phyloP scores from a whole-genome alignment of 2,329 filamentous ascomycete species.

The Xenosphaeropsis pyriputrescens region DNA sequence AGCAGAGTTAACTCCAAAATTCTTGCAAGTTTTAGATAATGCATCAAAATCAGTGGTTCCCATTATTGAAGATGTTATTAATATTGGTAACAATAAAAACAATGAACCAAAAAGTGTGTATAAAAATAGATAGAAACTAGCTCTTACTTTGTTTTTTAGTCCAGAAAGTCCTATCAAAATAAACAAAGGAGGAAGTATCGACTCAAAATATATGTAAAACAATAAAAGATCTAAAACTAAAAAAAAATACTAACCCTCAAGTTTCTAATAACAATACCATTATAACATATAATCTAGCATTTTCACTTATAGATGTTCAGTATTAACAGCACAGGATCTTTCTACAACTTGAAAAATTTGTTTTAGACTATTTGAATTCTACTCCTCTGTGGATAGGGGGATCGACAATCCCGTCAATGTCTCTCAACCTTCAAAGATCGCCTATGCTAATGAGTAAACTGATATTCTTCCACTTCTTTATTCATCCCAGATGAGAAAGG shows the following conservation, averaged over 20 bases:
- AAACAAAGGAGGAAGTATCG: conserved; percentile 16
- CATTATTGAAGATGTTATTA: conserved; percentile 17
- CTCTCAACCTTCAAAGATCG: too few species aligned
- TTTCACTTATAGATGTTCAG: conserved; percentile 18
- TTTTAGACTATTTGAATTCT: too few species aligned
- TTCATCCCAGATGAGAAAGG: too few species aligned
- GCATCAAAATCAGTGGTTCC: conserved; percentile 17
- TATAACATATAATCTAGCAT: conserved; percentile 17
- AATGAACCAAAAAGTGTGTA: conserved; percentile 14
- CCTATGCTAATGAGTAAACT: too few species aligned
- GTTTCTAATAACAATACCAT: conserved; percentile 18
- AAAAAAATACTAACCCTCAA: conserved; percentile 14
- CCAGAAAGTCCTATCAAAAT: conserved; percentile 16
- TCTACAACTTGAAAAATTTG: too few species aligned
- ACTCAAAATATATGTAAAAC: conserved; percentile 16
- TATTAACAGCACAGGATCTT: too few species aligned
- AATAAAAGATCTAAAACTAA: conserved; percentile 17
- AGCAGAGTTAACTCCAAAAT: too few species aligned
- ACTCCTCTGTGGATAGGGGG: too few species aligned
- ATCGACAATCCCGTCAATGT: too few species aligned
- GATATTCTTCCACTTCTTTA: too few species aligned
- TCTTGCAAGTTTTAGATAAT: conserved; percentile 16
- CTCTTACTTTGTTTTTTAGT: conserved; percentile 17
- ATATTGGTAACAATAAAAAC: conserved; percentile 17
- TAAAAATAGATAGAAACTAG: conserved; percentile 18